Evolutionary conservation across 306 rosid species (phyloP).

Genomic region (Cucurbita moschata): DNA sequence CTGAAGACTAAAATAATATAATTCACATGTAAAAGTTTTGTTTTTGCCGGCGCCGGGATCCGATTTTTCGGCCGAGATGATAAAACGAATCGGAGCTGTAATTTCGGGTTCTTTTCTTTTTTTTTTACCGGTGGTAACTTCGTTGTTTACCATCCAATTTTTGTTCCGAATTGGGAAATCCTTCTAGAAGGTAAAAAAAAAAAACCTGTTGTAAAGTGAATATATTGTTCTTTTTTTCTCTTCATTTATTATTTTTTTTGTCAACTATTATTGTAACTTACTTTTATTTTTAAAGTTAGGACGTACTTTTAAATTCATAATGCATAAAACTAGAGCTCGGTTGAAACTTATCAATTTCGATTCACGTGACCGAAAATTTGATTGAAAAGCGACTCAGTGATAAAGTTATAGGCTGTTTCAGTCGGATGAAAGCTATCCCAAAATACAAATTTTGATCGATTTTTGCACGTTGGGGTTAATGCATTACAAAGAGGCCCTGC

Average conservation of each 20-base stretch:
- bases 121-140: background rate
- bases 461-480: conserved; percentile 16
- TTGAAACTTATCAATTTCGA: background rate
- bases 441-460: conserved; percentile 29
- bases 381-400: conserved; percentile 8
- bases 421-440: conserved; percentile 54
- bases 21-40: background rate
- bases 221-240: background rate
- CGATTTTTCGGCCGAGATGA: background rate
- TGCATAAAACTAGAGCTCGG: too few relatives aligned
- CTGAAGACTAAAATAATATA: conserved; percentile 29
- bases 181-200: too few relatives aligned
- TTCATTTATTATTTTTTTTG: background rate
- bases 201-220: background rate
- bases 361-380: background rate
- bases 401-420: conserved; percentile 9
- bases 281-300: too few relatives aligned
- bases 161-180: background rate
- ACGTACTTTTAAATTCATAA: too few relatives aligned
- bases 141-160: background rate
- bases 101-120: background rate
- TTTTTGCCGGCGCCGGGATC: background rate
- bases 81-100: background rate
- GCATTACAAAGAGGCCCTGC: conserved; percentile 26
- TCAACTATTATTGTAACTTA: too few relatives aligned